These are phyloP conservation scores for Kalanchoe fedtschenkoi DNA, from an alignment of 164 flowering plant species.

Conservation along the genomic window DNA sequence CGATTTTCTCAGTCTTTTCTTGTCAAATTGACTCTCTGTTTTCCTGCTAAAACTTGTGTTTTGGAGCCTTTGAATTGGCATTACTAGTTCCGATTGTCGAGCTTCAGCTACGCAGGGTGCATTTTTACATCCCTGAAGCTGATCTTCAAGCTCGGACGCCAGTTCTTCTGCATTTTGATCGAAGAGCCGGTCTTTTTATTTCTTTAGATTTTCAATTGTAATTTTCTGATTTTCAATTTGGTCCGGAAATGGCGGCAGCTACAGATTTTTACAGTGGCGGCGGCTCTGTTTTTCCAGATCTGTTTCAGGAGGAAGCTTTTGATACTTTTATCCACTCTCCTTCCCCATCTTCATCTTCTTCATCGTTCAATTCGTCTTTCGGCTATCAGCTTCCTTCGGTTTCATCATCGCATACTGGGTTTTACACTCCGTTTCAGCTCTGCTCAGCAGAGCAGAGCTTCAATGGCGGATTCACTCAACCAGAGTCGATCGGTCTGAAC, in stretches of 20 bases:
- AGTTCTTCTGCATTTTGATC: slow-evolving; percentile 2
- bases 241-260: slow-evolving; percentile 36
- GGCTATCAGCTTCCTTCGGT: background rate
- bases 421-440: background rate
- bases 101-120: too few species aligned
- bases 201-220: background rate
- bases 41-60: too few species aligned
- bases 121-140: background rate
- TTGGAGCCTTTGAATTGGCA: too few species aligned
- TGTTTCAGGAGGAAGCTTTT: slow-evolving; percentile 32
- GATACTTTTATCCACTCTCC: slow-evolving; percentile 48
- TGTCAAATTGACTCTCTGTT: background rate
- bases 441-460: slow-evolving; percentile 17
- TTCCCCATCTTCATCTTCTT: slow-evolving; percentile 16
- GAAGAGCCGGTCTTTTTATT: background rate
- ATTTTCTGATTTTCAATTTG: background rate
- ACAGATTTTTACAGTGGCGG: slow-evolving; percentile 24
- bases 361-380: slow-evolving; percentile 10
- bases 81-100: too few species aligned
- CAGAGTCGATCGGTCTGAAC: slow-evolving; percentile 32
- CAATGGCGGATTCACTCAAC: slow-evolving; percentile 19
- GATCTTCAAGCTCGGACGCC: background rate
- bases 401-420: slow-evolving; percentile 5
- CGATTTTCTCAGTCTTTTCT: background rate
- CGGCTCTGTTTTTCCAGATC: slow-evolving; percentile 19